phyloP scores from a whole-genome alignment of 306 rosid species.

The Trifolium fragiferum region DNA sequence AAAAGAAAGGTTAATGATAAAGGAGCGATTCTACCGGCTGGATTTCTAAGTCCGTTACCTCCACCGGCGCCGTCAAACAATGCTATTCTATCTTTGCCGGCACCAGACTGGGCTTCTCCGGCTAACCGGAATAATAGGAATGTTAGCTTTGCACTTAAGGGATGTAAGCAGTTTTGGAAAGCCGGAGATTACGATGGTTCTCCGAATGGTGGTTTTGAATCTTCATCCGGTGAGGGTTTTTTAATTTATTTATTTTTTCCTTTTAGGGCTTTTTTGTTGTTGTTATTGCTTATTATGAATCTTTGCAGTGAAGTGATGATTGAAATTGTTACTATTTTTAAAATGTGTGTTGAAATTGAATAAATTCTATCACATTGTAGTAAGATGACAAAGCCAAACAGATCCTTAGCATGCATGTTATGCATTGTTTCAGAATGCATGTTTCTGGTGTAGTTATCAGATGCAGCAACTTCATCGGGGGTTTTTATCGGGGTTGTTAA shows the following conservation, averaged over 20 bases:
- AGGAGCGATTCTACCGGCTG: constrained; percentile 61
- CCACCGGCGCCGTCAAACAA: neutral
- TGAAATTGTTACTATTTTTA: neutral
- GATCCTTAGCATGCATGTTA: constrained; percentile 11
- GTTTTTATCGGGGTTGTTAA: no score
- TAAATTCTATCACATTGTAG: neutral
- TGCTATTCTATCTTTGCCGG: constrained; percentile 30
- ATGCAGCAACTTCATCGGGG: no score
- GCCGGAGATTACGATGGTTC: constrained; percentile 89
- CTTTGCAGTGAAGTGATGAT: neutral
- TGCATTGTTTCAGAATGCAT: neutral
- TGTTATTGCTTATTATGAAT: neutral
- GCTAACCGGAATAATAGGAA: neutral
- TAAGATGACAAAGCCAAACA: neutral
- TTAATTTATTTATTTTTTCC: neutral
- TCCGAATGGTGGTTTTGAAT: constrained; percentile 45
- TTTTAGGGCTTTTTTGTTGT: neutral
- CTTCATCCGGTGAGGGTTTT: constrained; percentile 55
- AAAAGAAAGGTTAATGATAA: constrained; percentile 48
- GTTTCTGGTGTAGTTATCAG: neutral
- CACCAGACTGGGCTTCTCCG: constrained; percentile 36
- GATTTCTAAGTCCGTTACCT: constrained; percentile 50
- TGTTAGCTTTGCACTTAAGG: neutral
- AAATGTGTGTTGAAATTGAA: neutral
- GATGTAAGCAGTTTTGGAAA: constrained; percentile 88